These are phyloP conservation scores for Warburgia ugandensis DNA, from an alignment of 164 flowering plant genomes.

Conservation along the genomic window DNA sequence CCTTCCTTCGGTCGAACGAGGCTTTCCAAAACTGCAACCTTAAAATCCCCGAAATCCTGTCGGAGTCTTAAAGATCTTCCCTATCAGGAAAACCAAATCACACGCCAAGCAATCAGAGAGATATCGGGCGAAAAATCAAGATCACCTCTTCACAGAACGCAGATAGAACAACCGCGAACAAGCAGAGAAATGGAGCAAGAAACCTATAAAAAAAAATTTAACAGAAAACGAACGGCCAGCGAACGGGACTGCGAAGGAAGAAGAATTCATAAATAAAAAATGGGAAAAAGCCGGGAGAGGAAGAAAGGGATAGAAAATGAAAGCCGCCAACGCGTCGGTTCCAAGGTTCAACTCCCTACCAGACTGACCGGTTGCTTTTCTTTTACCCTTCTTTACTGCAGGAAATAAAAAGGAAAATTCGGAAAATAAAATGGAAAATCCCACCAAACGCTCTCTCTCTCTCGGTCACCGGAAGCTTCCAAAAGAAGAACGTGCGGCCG, in stretches of 20 bases:
- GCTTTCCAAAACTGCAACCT: no score
- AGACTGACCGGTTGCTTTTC: no score
- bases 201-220: conserved; percentile 1
- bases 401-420: no score
- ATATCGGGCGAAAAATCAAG: conserved; percentile 6
- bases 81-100: not conserved
- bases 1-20: no score
- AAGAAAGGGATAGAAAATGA: no score
- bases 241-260: conserved; percentile 17
- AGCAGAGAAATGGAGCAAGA: not conserved
- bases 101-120: conserved; percentile 7
- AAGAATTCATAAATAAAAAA: conserved; percentile 9
- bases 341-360: no score
- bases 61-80: not conserved
- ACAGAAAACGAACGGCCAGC: conserved; percentile 42
- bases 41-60: not conserved
- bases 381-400: no score
- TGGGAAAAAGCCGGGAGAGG: no score
- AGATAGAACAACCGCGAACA: conserved; percentile 1
- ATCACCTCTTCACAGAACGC: not conserved
- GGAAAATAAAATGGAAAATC: no score
- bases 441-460: no score
- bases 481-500: no score
- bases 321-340: conserved; percentile 26
- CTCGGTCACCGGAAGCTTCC: no score